Conservation (phyloP, 2,329 filamentous ascomycete genomes). For the Cladosporium sp. region DNA sequence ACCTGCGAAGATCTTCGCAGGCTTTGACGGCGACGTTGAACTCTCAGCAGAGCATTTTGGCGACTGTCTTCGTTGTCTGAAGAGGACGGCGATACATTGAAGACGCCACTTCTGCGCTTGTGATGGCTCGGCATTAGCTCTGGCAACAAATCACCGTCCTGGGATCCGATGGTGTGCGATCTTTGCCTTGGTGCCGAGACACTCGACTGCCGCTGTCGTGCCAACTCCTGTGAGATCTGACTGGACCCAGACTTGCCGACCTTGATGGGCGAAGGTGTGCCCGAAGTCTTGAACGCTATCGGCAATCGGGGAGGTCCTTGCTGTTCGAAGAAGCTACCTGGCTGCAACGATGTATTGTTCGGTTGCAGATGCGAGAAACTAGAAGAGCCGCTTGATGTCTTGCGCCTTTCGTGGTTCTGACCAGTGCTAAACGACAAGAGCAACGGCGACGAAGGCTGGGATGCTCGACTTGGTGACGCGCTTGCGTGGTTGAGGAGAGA, state of each 20-base stretch:
- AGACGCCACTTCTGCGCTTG: slow-evolving; percentile 89
- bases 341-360: slow-evolving; percentile 68
- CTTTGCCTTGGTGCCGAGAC: slow-evolving; percentile 65
- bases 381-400: slow-evolving; percentile 88
- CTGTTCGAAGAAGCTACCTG: slow-evolving; percentile 67
- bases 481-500: slow-evolving; percentile 76
- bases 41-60: slow-evolving; percentile 83
- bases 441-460: slow-evolving; percentile 83
- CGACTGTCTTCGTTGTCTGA: slow-evolving; percentile 96
- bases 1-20: slow-evolving; percentile 93
- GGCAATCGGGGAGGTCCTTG: slow-evolving; percentile 55
- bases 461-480: slow-evolving; percentile 83
- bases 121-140: slow-evolving; percentile 68
- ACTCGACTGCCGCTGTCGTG: slow-evolving; percentile 34
- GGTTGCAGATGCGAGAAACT: slow-evolving; percentile 65
- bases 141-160: slow-evolving; percentile 79
- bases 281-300: slow-evolving; percentile 52
- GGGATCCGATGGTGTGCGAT: slow-evolving; percentile 90
- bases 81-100: slow-evolving; percentile 94
- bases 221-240: slow-evolving; percentile 47
- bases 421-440: slow-evolving; percentile 94
- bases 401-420: slow-evolving; percentile 78
- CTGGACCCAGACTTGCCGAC: slow-evolving; percentile 47
- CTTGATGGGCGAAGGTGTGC: slow-evolving; percentile 57
- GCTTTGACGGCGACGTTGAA: slow-evolving; percentile 91